phyloP scores from a whole-genome alignment of 805 yeast genomes.

The Metschnikowia borealis region DNA sequence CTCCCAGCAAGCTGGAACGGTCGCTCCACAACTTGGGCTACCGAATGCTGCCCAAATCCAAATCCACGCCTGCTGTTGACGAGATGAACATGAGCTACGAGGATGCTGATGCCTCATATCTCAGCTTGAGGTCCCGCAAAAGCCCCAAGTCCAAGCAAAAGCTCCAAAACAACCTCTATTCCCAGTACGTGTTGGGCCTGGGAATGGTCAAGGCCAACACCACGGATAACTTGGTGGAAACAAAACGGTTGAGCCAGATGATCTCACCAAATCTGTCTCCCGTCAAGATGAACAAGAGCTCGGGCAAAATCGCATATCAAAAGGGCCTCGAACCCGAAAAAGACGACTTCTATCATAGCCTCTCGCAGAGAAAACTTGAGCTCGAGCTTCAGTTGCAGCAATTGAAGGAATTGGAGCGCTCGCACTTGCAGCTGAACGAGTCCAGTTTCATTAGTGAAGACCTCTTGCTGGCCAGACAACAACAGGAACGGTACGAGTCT shows the following conservation, averaged over 20 bases:
- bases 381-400: constrained; percentile 37
- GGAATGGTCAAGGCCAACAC: constrained; percentile 15
- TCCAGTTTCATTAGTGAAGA: constrained; percentile 35
- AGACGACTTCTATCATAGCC: constrained; percentile 19
- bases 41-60: constrained; percentile 6
- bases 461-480: constrained; percentile 25
- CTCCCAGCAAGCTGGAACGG: constrained; percentile 11
- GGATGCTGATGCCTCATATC: constrained; percentile 9
- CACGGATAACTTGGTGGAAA: constrained; percentile 10
- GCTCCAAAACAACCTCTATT: constrained; percentile 10
- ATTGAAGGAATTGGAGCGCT: constrained; percentile 28
- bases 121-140: constrained; percentile 3
- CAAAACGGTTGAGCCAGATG: constrained; percentile 14
- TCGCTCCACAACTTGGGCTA: constrained; percentile 1
- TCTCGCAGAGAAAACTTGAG: constrained; percentile 34
- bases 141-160: constrained; percentile 1
- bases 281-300: constrained; percentile 15
- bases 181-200: constrained; percentile 17
- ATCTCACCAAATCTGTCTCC: constrained; percentile 18
- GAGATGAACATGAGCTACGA: constrained; percentile 8
- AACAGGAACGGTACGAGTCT: neutral
- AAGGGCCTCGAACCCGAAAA: neutral
- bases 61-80: constrained; percentile 15
- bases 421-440: constrained; percentile 19
- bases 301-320: neutral